Evolutionary conservation across 805 yeast genomes (phyloP).

Genomic region (Vanderwaltozyma polyspora): DNA sequence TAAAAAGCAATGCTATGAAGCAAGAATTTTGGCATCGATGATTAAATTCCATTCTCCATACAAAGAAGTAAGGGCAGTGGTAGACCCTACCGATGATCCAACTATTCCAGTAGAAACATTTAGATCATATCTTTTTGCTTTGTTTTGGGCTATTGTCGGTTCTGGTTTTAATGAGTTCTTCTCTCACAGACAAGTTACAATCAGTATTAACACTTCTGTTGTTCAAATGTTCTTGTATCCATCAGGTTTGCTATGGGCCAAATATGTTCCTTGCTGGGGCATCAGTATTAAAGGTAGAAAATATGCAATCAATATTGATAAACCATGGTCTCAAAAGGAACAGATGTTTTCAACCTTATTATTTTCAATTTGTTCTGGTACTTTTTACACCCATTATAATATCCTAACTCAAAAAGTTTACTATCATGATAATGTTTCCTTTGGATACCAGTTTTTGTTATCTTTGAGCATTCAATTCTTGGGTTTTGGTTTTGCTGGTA

Average conservation of each 20-base stretch:
- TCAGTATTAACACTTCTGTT: slow-evolving; percentile 33
- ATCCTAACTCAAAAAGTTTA: slow-evolving; percentile 27
- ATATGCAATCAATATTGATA: slow-evolving; percentile 43
- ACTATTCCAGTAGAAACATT: slow-evolving; percentile 39
- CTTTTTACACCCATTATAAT: slow-evolving; percentile 29
- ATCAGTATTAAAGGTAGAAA: slow-evolving; percentile 31
- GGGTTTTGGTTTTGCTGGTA: slow-evolving; percentile 59
- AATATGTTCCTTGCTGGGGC: slow-evolving; percentile 36
- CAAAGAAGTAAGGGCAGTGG: slow-evolving; percentile 56
- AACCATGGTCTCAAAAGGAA: slow-evolving; percentile 51
- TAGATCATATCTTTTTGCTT: slow-evolving; percentile 29
- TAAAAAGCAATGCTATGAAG: slow-evolving; percentile 15
- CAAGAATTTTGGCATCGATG: slow-evolving; percentile 27
- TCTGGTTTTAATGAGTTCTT: slow-evolving; percentile 48
- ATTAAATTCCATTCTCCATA: slow-evolving; percentile 44
- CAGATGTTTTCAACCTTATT: slow-evolving; percentile 51
- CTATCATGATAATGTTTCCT: slow-evolving; percentile 24
- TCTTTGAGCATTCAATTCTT: slow-evolving; percentile 46
- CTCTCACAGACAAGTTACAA: slow-evolving; percentile 42
- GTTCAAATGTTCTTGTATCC: slow-evolving; percentile 38
- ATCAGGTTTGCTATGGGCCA: slow-evolving; percentile 33
- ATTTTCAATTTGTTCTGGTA: slow-evolving; percentile 29
- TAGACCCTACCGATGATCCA: slow-evolving; percentile 41
- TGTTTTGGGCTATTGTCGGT: slow-evolving; percentile 41
- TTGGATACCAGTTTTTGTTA: slow-evolving; percentile 44